Percentiles rank a stretch among this genome's conserved stretches.
Conservation (phyloP, 257 asterid genomes). For the Paulownia fortunei region DNA sequence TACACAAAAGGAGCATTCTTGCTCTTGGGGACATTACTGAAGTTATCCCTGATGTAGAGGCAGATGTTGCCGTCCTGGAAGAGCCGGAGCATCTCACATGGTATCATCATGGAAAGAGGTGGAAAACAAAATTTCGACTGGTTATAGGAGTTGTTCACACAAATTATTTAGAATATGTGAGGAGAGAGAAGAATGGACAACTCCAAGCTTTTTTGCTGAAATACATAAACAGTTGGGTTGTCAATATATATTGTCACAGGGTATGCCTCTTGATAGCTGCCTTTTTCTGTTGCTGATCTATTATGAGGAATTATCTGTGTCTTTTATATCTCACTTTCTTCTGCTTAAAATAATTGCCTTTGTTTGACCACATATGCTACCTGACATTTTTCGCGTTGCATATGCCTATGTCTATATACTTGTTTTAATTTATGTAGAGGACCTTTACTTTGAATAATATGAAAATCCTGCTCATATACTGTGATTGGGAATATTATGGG, state of each 20-base stretch:
- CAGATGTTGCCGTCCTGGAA: conserved; percentile 96
- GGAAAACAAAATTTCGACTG: conserved; percentile 83
- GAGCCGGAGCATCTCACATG: conserved; percentile 99
- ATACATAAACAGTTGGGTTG: conserved; percentile 91
- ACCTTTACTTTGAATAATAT: too few relatives aligned
- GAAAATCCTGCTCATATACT: too few relatives aligned
- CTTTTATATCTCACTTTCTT: too few relatives aligned
- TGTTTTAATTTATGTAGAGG: too few relatives aligned
- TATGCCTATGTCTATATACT: too few relatives aligned
- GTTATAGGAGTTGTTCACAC: conserved; percentile 96
- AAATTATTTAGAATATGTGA: conserved; percentile 89
- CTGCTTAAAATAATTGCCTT: too few relatives aligned
- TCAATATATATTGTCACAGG: conserved; percentile 89
- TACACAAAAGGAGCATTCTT: conserved; percentile 88
- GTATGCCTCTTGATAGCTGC: conserved; percentile 48
- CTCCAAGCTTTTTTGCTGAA: conserved; percentile 77
- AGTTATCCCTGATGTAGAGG: conserved; percentile 88
- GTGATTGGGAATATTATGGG: too few relatives aligned
- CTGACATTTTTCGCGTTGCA: too few relatives aligned
- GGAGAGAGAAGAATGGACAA: conserved; percentile 83
- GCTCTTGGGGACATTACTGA: conserved; percentile 93
- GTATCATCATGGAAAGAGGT: conserved; percentile 98
- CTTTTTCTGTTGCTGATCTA: background rate
- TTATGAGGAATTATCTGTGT: background rate
- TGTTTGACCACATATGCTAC: too few relatives aligned